These are phyloP conservation scores for Microbotryum violaceum DNA, from an alignment of 1,284 basidiomycete species.

Conservation along the genomic window DNA sequence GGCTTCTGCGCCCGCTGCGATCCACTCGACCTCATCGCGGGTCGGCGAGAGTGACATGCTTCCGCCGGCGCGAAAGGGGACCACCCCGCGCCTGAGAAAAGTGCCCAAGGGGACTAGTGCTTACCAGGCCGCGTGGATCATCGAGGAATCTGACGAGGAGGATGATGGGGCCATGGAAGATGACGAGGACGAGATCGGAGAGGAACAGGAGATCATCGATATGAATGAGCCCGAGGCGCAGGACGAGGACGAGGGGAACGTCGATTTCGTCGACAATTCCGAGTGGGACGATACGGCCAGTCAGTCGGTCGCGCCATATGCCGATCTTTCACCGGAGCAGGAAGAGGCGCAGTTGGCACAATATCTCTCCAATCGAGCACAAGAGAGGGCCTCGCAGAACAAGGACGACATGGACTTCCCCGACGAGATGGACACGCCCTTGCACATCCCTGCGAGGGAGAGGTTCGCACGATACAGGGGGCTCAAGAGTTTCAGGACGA, in stretches of 20 bases:
- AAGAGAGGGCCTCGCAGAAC: slow-evolving; percentile 33
- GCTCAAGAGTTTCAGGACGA: slow-evolving; percentile 84
- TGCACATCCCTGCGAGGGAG: slow-evolving; percentile 71
- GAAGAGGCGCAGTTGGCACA: slow-evolving; percentile 52
- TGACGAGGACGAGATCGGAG: slow-evolving; percentile 34
- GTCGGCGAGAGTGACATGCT: slow-evolving; percentile 38
- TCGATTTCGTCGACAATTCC: slow-evolving; percentile 29
- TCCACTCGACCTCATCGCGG: slow-evolving; percentile 33
- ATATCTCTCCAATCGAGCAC: slow-evolving; percentile 39
- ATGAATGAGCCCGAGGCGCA: slow-evolving; percentile 41
- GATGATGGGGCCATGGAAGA: slow-evolving; percentile 48
- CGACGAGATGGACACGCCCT: slow-evolving; percentile 95
- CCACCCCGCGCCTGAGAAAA: slow-evolving; percentile 62
- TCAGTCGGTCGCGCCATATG: slow-evolving; percentile 25
- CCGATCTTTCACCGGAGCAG: slow-evolving; percentile 48
- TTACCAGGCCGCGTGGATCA: slow-evolving; percentile 89
- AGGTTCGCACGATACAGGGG: slow-evolving; percentile 92
- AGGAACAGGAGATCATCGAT: slow-evolving; percentile 31
- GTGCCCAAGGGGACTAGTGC: slow-evolving; percentile 85
- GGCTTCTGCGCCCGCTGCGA: slow-evolving; percentile 46
- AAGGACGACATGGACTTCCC: slow-evolving; percentile 77
- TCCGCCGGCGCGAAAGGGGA: slow-evolving; percentile 58
- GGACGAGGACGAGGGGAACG: slow-evolving; percentile 44
- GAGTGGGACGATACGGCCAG: slow-evolving; percentile 24
- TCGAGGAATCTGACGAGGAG: slow-evolving; percentile 62